A percentile compares a stretch with the other conserved stretches of the same genome.
These are phyloP conservation scores for Eucalyptus viminalis DNA, from an alignment of 345 rosid genomes.

Conservation along the genomic window DNA sequence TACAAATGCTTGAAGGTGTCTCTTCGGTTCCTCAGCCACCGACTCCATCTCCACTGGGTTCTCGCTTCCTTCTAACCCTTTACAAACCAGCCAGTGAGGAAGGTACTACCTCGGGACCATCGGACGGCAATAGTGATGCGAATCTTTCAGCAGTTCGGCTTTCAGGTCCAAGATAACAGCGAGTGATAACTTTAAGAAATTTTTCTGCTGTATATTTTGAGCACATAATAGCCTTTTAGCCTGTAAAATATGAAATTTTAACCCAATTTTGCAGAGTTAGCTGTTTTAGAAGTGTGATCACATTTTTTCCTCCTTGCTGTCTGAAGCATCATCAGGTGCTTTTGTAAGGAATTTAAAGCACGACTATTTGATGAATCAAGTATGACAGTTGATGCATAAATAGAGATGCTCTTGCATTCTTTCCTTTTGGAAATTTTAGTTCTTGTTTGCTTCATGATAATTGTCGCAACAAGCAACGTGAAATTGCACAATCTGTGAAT, in stretches of 20 bases:
- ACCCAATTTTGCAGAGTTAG: neutral
- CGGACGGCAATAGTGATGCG: slow-evolving; percentile 60
- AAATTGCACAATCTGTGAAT: neutral
- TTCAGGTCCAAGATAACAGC: slow-evolving; percentile 83
- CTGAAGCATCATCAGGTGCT: neutral
- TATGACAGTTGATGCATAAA: neutral
- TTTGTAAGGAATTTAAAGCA: neutral
- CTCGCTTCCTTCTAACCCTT: slow-evolving; percentile 38
- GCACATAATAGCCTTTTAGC: neutral
- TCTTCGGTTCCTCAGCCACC: slow-evolving; percentile 54
- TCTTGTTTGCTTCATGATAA: neutral
- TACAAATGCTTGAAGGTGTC: slow-evolving; percentile 95
- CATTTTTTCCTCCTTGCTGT: neutral
- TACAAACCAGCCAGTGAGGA: slow-evolving; percentile 41
- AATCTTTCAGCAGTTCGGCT: slow-evolving; percentile 68
- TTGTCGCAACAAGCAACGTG: neutral
- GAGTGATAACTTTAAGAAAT: neutral
- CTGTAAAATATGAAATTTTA: neutral
- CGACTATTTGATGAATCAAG: neutral
- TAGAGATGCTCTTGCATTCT: neutral
- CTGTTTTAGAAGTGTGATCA: neutral
- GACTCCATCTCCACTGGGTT: slow-evolving; percentile 42
- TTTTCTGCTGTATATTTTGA: neutral
- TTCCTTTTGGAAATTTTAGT: neutral
- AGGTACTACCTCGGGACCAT: slow-evolving; percentile 65